phyloP scores from a whole-genome alignment of 805 yeast species.

The Ascoidea rubescens region DNA sequence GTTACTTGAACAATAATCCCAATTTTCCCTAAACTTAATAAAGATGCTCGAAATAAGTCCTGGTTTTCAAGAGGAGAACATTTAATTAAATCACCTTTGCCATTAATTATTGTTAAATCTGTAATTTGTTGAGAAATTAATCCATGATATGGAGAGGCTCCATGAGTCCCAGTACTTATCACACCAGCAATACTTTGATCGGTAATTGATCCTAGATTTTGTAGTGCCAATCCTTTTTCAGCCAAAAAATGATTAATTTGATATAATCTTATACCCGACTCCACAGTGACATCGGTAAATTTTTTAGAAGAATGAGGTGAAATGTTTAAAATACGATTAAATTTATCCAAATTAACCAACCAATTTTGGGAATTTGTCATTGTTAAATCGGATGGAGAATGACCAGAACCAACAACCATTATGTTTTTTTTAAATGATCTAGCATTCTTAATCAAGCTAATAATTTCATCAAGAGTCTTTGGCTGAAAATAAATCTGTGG shows the following conservation, averaged over 20 bases:
- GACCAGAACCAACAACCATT: constrained; percentile 85
- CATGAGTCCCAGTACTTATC: constrained; percentile 94
- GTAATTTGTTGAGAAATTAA: constrained; percentile 81
- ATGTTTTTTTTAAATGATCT: constrained; percentile 43
- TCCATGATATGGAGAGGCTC: constrained; percentile 89
- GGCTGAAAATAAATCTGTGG: constrained; percentile 83
- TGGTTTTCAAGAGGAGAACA: constrained; percentile 53
- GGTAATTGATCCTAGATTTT: constrained; percentile 84
- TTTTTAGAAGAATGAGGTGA: constrained; percentile 37
- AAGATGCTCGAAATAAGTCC: constrained; percentile 65
- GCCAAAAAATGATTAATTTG: constrained; percentile 60
- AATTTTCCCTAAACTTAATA: constrained; percentile 78
- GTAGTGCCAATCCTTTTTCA: constrained; percentile 59
- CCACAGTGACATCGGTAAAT: constrained; percentile 79
- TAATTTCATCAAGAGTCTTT: constrained; percentile 48
- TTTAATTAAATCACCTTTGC: constrained; percentile 55
- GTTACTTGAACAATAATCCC: constrained; percentile 85
- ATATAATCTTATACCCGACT: constrained; percentile 76
- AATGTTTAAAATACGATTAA: constrained; percentile 35
- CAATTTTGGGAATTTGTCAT: constrained; percentile 59
- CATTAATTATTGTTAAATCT: constrained; percentile 57
- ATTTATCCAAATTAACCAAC: constrained; percentile 75
- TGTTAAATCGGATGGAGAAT: constrained; percentile 86
- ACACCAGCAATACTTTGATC: constrained; percentile 94
- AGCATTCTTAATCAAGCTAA: constrained; percentile 54